Percentiles rank a stretch among this genome's conserved stretches.
phyloP scores from a whole-genome alignment of 805 yeast genomes.

The Hanseniaspora nectarophila region DNA sequence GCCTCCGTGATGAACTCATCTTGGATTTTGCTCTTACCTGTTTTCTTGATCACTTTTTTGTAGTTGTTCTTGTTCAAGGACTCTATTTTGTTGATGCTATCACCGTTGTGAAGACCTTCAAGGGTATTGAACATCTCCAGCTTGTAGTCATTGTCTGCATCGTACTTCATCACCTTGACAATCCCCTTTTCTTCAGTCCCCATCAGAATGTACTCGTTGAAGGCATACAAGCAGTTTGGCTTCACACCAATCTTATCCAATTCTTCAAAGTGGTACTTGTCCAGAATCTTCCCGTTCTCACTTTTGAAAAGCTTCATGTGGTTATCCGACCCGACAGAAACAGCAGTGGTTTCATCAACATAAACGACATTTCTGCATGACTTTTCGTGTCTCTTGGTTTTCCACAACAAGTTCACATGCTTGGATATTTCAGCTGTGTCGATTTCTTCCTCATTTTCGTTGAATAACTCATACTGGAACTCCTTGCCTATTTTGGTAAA shows the following conservation, averaged over 20 bases:
- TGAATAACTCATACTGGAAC: constrained; percentile 22
- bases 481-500: constrained; percentile 32
- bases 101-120: constrained; percentile 33
- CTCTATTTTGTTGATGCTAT: constrained; percentile 58
- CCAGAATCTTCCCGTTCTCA: constrained; percentile 61
- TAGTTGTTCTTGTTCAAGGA: constrained; percentile 21
- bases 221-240: constrained; percentile 4
- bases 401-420: constrained; percentile 40
- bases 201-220: constrained; percentile 10
- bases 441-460: constrained; percentile 19
- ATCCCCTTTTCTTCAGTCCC: constrained; percentile 36
- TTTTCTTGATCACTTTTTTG: constrained; percentile 40
- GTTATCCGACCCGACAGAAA: constrained; percentile 68
- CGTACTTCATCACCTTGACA: constrained; percentile 50
- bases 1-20: constrained; percentile 25
- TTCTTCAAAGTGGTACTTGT: constrained; percentile 33
- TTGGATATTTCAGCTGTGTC: constrained; percentile 20
- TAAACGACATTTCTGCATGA: constrained; percentile 55
- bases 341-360: constrained; percentile 33
- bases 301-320: constrained; percentile 63
- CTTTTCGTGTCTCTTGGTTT: constrained; percentile 80
- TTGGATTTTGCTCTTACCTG: constrained; percentile 1
- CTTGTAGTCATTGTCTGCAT: not conserved
- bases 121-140: constrained; percentile 2
- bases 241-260: not conserved